Conservation (phyloP, 1,139 yeast species). For the Diutina neorugosa region DNA sequence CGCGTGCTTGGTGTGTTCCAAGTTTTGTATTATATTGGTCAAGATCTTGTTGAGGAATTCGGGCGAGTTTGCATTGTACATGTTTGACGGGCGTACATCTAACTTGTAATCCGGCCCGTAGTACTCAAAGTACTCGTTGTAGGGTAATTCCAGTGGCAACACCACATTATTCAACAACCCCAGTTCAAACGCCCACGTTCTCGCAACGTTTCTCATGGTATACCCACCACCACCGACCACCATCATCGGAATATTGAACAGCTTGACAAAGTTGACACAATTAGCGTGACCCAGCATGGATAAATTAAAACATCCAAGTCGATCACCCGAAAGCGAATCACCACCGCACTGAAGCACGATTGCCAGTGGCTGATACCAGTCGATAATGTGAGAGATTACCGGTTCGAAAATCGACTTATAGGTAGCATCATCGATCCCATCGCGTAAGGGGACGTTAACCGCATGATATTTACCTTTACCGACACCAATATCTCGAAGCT, state of each 20-base stretch:
- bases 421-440: conserved; percentile 85
- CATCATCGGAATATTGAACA: conserved; percentile 79
- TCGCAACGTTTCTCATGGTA: conserved; percentile 91
- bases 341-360: conserved; percentile 91
- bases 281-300: conserved; percentile 93
- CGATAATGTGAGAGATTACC: conserved; percentile 66
- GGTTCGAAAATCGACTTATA: conserved; percentile 85
- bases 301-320: conserved; percentile 84
- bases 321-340: conserved; percentile 83
- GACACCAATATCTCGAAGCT: conserved; percentile 76
- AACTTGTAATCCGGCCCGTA: conserved; percentile 92
- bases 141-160: conserved; percentile 77
- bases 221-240: conserved; percentile 98
- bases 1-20: conserved; percentile 84
- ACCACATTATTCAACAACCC: conserved; percentile 74
- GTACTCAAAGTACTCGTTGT: conserved; percentile 92
- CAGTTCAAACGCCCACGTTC: conserved; percentile 94
- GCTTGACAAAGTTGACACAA: conserved; percentile 81
- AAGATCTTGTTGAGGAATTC: conserved; percentile 83
- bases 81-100: conserved; percentile 89
- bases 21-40: conserved; percentile 62
- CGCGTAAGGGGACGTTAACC: conserved; percentile 81
- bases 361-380: conserved; percentile 90
- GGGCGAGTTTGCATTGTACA: conserved; percentile 93
- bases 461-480: conserved; percentile 84